Evolutionary conservation across 2,329 filamentous ascomycete species (phyloP), one percentile per base, ranked within the genome.

Genomic region (Aspergillus eucalypticola): DNA sequence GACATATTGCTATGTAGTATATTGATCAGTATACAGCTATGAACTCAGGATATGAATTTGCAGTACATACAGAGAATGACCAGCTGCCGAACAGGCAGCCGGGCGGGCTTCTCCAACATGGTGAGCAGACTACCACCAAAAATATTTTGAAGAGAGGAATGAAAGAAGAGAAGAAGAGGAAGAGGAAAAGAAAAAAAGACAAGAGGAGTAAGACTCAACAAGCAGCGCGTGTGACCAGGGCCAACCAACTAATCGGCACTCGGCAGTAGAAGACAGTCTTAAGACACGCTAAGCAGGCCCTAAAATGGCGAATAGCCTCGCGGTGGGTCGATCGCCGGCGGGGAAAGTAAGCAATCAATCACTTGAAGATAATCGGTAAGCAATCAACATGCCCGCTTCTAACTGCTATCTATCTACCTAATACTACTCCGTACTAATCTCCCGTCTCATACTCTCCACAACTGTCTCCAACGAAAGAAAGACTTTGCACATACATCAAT

Each of bases 61-160:
- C 13, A 19, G 35, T 13, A 67, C 72, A 81, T 83, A 92, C 90
- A 88, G 64, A 96, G 79, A 71, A 96, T 92, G 46, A 87, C 79
- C 71, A 96, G 81, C 79, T 96, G 91, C 82, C 88, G 85, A 44
- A 86, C 81, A 0, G 91, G 91, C 81, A 95, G 82, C 80, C 87
- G 90, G 25, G 86, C 84, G 53, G 27, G 21, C 21, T 35, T 46
- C 25, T 44, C 27, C 27, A 50, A 17, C 53, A 48, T 42, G 29
- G 59, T 44, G 23, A 38, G 25, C 17, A 58, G 42, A 56, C 21
- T 4, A 2, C 29, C 39, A 60, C 44, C 19, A 48, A 49, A 35
- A 44, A 60, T 29, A 59, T 25, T 56, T 32, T 29, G 51, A 32
- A 56, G 39, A 56, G 46, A 54, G 56, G 21, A 48, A 63, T 50